Evolutionary conservation across 2,329 filamentous ascomycete genomes (phyloP), one percentile per base, ranked within the genome.

Genomic region (Camillea tinctor): DNA sequence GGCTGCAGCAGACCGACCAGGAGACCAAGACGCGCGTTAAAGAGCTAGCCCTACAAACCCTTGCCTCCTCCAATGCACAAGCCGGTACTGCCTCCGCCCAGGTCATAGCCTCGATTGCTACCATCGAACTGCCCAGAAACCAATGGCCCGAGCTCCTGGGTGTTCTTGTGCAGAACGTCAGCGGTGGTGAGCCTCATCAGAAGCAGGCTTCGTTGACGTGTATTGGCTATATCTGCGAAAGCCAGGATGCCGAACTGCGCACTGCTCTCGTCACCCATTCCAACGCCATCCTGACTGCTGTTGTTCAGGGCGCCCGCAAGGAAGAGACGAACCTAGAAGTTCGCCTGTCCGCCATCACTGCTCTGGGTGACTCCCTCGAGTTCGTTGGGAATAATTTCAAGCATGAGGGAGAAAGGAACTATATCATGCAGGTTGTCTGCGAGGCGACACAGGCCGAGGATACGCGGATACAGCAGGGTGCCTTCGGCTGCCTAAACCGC

Each of bases 351-450:
- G 95, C 95, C 73, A 95, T 99, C 74, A 91, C 91, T 54, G 95
- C 95, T 52, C 88, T 99, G 51, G 92, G 93, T 70, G 95, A 99
- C 78, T 97, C 94, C 48, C 88, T 98, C 61, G 95, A 99, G 77
- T 99, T 99, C 73, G 94, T 99, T 60, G 88, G 93, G 67, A 96
- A 92, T 79, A 99, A 99, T 81, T 99, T 99, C 78, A 96, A 97
- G 79, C 95, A 98, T 72, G 95, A 99, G 79, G 95, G 94, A 71
- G 95, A 99, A 84, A 89, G 95, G 69, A 99, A 99, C 81, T 99
- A 98, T 82, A 99, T 99, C 74, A 99, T 99, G 95, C 95, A 99
- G 81, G 95, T 99, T 67, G 92, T 99, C 72, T 99, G 95, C 80
- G 95, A 99, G 82, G 95, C 95, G 69, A 99, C 95, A 58, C 95